Evolutionary conservation across 2,329 filamentous ascomycete species (phyloP).

Genomic region (Exophiala bonariae): DNA sequence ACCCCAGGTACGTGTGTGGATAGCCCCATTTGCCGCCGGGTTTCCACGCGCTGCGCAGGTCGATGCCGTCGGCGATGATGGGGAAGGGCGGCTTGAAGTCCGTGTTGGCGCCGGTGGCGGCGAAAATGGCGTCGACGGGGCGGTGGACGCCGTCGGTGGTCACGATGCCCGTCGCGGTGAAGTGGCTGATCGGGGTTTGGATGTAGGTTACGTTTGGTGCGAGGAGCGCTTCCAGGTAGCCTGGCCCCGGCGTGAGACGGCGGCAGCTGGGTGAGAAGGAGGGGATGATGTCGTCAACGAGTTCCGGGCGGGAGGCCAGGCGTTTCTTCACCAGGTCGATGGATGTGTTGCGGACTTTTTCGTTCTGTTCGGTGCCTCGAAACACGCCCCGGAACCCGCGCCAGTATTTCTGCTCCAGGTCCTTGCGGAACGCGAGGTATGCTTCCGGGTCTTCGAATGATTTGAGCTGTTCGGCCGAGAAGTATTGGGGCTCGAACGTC

Average conservation of each 20-base stretch:
- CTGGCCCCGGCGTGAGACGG: slow-evolving; percentile 58
- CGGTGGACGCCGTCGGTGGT: slow-evolving; percentile 19
- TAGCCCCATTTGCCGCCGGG: slow-evolving; percentile 54
- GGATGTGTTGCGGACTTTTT: slow-evolving; percentile 49
- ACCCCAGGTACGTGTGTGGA: slow-evolving; percentile 67
- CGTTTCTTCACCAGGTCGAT: slow-evolving; percentile 55
- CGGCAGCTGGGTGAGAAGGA: slow-evolving; percentile 8
- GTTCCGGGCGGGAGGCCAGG: slow-evolving; percentile 54
- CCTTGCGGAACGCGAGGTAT: slow-evolving; percentile 62
- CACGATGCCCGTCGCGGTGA: slow-evolving; percentile 53
- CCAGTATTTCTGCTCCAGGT: slow-evolving; percentile 63
- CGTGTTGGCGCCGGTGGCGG: slow-evolving; percentile 40
- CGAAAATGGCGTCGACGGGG: slow-evolving; percentile 27
- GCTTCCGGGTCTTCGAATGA: slow-evolving; percentile 53
- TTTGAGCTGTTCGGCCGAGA: slow-evolving; percentile 23
- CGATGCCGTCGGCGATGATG: slow-evolving; percentile 55
- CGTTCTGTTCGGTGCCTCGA: slow-evolving; percentile 53
- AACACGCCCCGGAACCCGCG: slow-evolving; percentile 57
- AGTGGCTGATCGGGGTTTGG: slow-evolving; percentile 54
- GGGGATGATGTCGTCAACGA: slow-evolving; percentile 45
- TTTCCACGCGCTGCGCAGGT: slow-evolving; percentile 59
- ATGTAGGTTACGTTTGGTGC: slow-evolving; percentile 63
- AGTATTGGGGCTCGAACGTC: slow-evolving; percentile 19
- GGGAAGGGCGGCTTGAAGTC: slow-evolving; percentile 21
- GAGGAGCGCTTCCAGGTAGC: slow-evolving; percentile 64